Percentiles rank a stretch among this genome's conserved stretches.
phyloP scores from a whole-genome alignment of 345 rosid genomes.

The Chamaenerion angustifolium region DNA sequence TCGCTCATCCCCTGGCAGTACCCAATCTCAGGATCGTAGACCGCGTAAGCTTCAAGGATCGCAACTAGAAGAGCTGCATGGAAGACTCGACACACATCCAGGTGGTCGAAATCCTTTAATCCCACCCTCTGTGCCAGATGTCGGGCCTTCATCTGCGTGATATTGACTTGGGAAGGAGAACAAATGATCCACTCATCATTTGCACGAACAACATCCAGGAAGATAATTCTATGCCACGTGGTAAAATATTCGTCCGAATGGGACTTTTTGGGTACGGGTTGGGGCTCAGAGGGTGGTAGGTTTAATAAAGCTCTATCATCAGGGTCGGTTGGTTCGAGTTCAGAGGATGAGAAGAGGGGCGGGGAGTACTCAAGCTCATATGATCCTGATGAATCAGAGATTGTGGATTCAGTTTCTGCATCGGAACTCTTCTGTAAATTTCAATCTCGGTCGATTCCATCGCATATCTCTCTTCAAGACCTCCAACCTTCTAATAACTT shows the following conservation, averaged over 20 bases:
- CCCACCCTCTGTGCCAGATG: conserved; percentile 49
- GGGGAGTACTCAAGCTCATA: conserved; percentile 33
- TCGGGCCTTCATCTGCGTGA: conserved; percentile 42
- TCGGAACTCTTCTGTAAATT: too few relatives aligned
- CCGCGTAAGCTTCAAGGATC: conserved; percentile 77
- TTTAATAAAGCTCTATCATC: conserved; percentile 3
- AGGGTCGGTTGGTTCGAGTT: conserved; percentile 14
- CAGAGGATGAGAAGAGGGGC: conserved; percentile 25
- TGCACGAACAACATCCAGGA: conserved; percentile 82
- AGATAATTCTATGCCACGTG: conserved; percentile 84
- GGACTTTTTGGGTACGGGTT: conserved; percentile 13
- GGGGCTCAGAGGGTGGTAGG: conserved; percentile 17
- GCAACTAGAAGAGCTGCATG: conserved; percentile 82
- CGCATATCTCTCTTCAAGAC: conserved; percentile 5
- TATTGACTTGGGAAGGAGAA: conserved; percentile 64
- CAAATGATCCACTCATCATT: conserved; percentile 42
- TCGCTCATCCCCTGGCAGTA: conserved; percentile 99
- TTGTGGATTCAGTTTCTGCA: conserved; percentile 41
- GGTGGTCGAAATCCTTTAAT: conserved; percentile 58
- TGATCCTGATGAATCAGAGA: conserved; percentile 42
- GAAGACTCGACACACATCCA: conserved; percentile 64
- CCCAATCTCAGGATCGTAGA: conserved; percentile 69
- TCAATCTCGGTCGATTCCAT: not conserved
- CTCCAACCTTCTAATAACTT: conserved; percentile 14
- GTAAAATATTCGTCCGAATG: conserved; percentile 55